Evolutionary conservation across 2,329 filamentous ascomycete species (phyloP), one percentile per base, ranked within the genome.

Genomic region (Proliferodiscus dingleyae): DNA sequence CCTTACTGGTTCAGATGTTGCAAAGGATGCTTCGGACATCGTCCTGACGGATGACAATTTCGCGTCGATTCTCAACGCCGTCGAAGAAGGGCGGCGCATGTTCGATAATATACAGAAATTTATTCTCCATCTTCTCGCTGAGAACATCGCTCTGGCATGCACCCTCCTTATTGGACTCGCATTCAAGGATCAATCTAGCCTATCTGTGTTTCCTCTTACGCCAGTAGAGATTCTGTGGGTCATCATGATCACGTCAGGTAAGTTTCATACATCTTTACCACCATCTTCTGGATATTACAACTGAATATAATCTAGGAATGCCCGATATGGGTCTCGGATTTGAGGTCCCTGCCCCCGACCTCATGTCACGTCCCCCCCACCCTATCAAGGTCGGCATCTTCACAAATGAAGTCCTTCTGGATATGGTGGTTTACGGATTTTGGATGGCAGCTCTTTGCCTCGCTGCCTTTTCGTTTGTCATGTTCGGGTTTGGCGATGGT

Each of bases 181-280:
- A 0, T 80, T 81, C 66, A 77, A 80, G 58, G 77, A 81, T 53
- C 41, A 39, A 4, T 67, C 66, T 11, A 64, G 66, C 1, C 64
- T 76, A 26, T 80, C 75, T 3, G 77, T 81, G 3, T 81, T 80
- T 57, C 77, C 77, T 0, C 67, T 81, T 6, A 71, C 74, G 5
- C 77, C 77, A 3, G 69, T 81, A 8, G 73, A 81, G 51, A 78
- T 81, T 51, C 69, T 81, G 21, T 81, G 77, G 78, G 76, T 81
- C 56, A 81, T 80, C 57, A 81, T 81, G 77, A 68, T 80, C 44
- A 81, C 78, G 0, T 78, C 69, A n/a, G n/a, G n/a, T n/a, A n/a
- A n/a, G n/a, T n/a, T n/a, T n/a, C n/a, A n/a, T n/a, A n/a, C n/a
- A n/a, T n/a, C n/a, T n/a, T n/a, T n/a, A n/a, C n/a, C n/a, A n/a